Percentiles rank a stretch among this genome's conserved stretches.
These are phyloP conservation scores for Entrophospora sp. DNA, from an alignment of 192 early-diverging fungal genomes.

Conservation along the genomic window DNA sequence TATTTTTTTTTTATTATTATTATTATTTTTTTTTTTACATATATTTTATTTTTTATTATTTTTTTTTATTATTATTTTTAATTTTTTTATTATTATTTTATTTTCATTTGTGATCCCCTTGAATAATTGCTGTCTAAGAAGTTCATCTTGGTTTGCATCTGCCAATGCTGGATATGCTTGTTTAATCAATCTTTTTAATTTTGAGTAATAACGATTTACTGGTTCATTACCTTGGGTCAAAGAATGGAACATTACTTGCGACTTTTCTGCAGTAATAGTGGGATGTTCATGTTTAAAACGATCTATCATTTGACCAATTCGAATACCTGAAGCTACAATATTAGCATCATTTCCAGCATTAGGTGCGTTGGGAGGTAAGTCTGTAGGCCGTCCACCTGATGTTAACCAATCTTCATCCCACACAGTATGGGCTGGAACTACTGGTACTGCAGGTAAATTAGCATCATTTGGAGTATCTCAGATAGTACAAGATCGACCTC, in stretches of 20 bases:
- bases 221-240: conserved; percentile 7
- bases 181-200: conserved; percentile 12
- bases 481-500: not conserved
- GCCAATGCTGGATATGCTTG: not conserved
- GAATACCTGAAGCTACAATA: not conserved
- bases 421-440: conserved; percentile 11
- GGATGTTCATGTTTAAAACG: not conserved
- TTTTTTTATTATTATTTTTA: too few relatives aligned
- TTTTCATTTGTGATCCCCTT: not conserved
- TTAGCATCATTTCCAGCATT: not conserved
- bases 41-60: too few relatives aligned
- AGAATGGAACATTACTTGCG: not conserved
- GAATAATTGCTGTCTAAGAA: conserved; percentile 13
- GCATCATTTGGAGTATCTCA: not conserved
- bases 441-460: not conserved
- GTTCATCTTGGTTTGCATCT: conserved; percentile 2
- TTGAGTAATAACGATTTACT: not conserved
- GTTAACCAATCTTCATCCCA: conserved; percentile 10
- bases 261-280: conserved; percentile 8
- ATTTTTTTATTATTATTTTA: conserved; percentile 3
- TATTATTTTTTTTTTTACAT: too few relatives aligned
- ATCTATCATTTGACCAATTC: conserved; percentile 3
- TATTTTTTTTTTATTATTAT: too few relatives aligned
- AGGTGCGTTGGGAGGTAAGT: not conserved
- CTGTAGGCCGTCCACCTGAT: conserved; percentile 4